Base-by-base conservation (phyloP, 768 basidiomycete species). In the Sporobolomyces pararoseus region DNA sequence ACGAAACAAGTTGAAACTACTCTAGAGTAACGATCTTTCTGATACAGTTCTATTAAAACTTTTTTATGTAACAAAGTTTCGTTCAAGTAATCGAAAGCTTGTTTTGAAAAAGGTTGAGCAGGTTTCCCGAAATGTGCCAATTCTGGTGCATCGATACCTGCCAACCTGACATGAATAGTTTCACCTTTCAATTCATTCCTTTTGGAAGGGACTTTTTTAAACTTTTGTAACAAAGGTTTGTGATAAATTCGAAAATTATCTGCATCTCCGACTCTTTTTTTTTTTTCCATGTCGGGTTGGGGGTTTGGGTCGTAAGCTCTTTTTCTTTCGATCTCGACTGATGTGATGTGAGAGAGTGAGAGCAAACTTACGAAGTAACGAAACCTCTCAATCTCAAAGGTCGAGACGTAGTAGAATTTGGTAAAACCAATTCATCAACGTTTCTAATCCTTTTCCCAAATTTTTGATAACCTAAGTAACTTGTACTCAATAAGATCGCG, bases 71-170 rank as follows among this genome's bases (percentile, higher is more conserved):
- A 80, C 23, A 91, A 81, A 16, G 80, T 80, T 10, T 80, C 74
- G 54, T 84, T 86, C 21, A 93, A 82, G 88, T 66, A 68, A 52
- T 82, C 83, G 14, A 90, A 78, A 60, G 87, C 87, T 77, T 96
- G 92, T n/a, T 80, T 79, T 0, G 87, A 81, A 65, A 87, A 87
- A 0, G 87, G 86, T 76, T 96, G 93, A 0, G 85, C 85, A 14
- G 86, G 85, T 58, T 86, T 85, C 27, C 94, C 94, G 72, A 92
- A 95, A 78, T 96, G 89, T 0, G 87, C 82, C n/a, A 82, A 91
- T 83, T 98, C 94, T 0, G 94, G 94, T 1, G 94, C 94, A 77
- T 98, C 94, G 7, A 92, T 86, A 0, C 91, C 94, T 19, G 90
- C 90, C 34, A 98, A 85, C 19, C 94, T 86, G 34, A 98, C 86